Percentiles rank a stretch among this genome's conserved stretches.
Conservation (phyloP, 139 green algal genomes). For the Chara braunii region DNA sequence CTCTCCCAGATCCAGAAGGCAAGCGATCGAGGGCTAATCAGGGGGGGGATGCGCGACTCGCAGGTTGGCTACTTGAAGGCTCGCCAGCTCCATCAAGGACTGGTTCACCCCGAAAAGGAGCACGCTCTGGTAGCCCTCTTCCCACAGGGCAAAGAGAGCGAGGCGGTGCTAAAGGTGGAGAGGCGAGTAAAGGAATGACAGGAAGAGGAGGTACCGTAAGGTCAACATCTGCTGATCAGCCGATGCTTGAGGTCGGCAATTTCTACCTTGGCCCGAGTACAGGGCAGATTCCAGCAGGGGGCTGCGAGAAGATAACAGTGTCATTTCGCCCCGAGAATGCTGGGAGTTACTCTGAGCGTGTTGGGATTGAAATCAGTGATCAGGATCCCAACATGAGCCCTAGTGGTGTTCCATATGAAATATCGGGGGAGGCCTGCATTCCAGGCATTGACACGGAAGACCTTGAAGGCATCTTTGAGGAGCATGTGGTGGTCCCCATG, state of each 20-base stretch:
- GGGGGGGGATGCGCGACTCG: too few relatives aligned
- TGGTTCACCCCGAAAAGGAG: too few relatives aligned
- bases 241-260: slow-evolving; percentile 41
- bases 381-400: slow-evolving; percentile 47
- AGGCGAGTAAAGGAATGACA: too few relatives aligned
- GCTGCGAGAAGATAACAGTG: slow-evolving; percentile 40
- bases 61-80: too few relatives aligned
- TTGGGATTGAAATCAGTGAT: slow-evolving; percentile 56
- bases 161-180: not conserved
- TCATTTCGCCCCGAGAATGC: slow-evolving; percentile 54
- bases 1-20: not conserved
- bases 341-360: slow-evolving; percentile 33
- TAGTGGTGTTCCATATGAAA: slow-evolving; percentile 58
- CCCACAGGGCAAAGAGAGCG: not conserved
- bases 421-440: slow-evolving; percentile 66
- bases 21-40: not conserved
- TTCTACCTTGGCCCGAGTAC: slow-evolving; percentile 45
- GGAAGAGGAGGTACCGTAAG: too few relatives aligned
- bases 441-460: slow-evolving; percentile 59
- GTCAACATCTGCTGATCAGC: not conserved
- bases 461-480: slow-evolving; percentile 69
- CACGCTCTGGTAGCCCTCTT: not conserved
- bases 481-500: slow-evolving; percentile 54
- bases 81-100: too few relatives aligned
- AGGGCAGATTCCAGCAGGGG: not conserved